Base-by-base conservation (phyloP, 371 early-diverging fungal genomes). In the Quaeritorhiza haematococci region DNA sequence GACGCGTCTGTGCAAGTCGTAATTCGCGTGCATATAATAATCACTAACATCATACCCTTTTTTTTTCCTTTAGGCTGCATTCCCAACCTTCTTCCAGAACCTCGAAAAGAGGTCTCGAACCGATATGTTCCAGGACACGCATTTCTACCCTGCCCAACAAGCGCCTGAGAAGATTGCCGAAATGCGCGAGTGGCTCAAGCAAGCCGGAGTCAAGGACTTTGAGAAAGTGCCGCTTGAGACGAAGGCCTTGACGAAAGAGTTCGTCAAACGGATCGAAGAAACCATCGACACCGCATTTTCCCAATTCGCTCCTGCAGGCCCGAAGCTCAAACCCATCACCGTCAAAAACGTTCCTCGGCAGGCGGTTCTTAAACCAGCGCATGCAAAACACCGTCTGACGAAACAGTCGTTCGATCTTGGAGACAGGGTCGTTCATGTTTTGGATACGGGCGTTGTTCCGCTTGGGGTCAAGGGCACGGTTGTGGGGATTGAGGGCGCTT, bases 341-440 rank as follows among this genome's bases (percentile, higher is more conserved):
- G 75, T 90, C 56, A 79, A 84, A 58, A 81, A 82, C 54, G 77
- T 82, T 5, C 87, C 88, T 29, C 30, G 54, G 32, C 67, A 79
- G 55, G 74, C 81, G 0, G 74, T 91, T 21, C 73, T 97, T 47
- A 85, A 85, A 35, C 94, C 95, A 13, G 71, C 78, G 3, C 87
- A 92, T 60, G 86, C 91, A 1, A 78, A 75, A 33, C 75, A 79
- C 23, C 69, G 86, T 13, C 78, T 96, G 19, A 72, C 71, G 1
- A 67, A 77, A 42, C 98, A 97, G 66, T 63, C 62, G 19, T 93
- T 94, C 69, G 74, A 71, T 42, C 75, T 96, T 3, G 96, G 98
- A 29, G 92, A 97, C 56, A 88, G 96, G 19, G 87, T 96, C 0
- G 72, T 88, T 17, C 85, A 83, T 64, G 90, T 86, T 8, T 67